Evolutionary conservation across 169 alveolate species (phyloP).

Genomic region (Amoebophrya sp.): DNA sequence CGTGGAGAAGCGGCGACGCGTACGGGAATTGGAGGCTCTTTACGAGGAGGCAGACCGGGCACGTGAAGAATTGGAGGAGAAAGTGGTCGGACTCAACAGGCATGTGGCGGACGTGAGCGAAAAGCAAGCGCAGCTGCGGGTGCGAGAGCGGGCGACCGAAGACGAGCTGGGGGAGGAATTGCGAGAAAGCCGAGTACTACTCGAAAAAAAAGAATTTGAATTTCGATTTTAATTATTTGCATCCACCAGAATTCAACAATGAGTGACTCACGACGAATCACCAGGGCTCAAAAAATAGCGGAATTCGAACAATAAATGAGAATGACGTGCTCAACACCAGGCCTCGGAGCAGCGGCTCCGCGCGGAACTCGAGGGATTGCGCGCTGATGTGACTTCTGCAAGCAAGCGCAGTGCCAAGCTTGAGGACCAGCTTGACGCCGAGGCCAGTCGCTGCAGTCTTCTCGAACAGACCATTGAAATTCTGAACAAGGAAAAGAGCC

Average conservation of each 20-base stretch:
- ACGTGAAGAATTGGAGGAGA: background rate
- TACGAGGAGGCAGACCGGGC: background rate
- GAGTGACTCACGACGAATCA: too few species aligned
- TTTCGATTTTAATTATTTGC: too few species aligned
- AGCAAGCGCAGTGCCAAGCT: background rate
- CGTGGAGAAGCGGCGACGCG: background rate
- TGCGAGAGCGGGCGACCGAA: background rate
- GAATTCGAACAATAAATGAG: too few species aligned
- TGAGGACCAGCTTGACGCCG: background rate
- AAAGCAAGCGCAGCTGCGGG: background rate
- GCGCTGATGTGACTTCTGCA: background rate
- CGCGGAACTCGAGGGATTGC: background rate
- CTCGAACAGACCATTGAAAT: background rate
- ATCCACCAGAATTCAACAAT: too few species aligned
- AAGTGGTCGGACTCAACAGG: background rate
- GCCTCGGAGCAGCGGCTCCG: too few species aligned
- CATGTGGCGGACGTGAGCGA: background rate
- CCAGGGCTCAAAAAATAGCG: too few species aligned
- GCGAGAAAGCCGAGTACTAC: too few species aligned
- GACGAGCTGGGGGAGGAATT: too few species aligned
- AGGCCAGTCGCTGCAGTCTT: background rate
- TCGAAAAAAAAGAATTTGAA: too few species aligned
- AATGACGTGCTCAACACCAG: too few species aligned
- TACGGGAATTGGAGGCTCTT: background rate
- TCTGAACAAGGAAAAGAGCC: background rate